phyloP scores from a whole-genome alignment of 2,329 filamentous ascomycete genomes.

The Xylariaceae sp. region DNA sequence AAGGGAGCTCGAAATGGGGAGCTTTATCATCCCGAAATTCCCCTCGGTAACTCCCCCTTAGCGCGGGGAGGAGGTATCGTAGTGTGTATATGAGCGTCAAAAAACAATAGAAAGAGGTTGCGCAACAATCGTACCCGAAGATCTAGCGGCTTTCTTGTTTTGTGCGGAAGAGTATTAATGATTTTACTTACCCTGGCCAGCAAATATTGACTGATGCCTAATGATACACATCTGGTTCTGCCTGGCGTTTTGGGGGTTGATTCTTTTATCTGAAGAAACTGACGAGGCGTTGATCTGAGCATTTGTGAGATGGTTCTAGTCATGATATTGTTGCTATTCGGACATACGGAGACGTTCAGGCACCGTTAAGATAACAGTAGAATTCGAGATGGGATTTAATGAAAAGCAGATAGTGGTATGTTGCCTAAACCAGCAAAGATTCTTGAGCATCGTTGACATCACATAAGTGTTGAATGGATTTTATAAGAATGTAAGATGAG shows the following conservation, averaged over 20 bases:
- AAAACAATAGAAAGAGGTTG: constrained; percentile 34
- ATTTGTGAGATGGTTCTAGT: too few species aligned
- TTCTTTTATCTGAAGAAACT: neutral
- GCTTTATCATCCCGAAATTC: constrained; percentile 5
- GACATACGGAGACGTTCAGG: too few species aligned
- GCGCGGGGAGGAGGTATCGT: constrained; percentile 20
- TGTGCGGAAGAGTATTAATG: constrained; percentile 22
- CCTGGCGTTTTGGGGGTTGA: neutral
- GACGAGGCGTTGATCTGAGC: too few species aligned
- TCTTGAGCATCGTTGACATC: too few species aligned
- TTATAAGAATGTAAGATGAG: too few species aligned
- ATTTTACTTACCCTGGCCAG: constrained; percentile 4
- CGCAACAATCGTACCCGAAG: constrained; percentile 15
- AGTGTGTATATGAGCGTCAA: constrained; percentile 33
- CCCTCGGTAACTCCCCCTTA: constrained; percentile 14
- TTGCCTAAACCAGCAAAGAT: too few species aligned
- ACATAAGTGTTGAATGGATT: too few species aligned
- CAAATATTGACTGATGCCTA: neutral
- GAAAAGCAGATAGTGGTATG: too few species aligned
- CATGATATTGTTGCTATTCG: too few species aligned
- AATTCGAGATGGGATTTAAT: too few species aligned
- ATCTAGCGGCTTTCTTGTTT: constrained; percentile 18
- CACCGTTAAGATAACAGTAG: too few species aligned
- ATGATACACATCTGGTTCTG: neutral
- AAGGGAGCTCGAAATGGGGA: neutral